phyloP scores from a whole-genome alignment of 140 eudicot genomes.

The Anethum foeniculum region DNA sequence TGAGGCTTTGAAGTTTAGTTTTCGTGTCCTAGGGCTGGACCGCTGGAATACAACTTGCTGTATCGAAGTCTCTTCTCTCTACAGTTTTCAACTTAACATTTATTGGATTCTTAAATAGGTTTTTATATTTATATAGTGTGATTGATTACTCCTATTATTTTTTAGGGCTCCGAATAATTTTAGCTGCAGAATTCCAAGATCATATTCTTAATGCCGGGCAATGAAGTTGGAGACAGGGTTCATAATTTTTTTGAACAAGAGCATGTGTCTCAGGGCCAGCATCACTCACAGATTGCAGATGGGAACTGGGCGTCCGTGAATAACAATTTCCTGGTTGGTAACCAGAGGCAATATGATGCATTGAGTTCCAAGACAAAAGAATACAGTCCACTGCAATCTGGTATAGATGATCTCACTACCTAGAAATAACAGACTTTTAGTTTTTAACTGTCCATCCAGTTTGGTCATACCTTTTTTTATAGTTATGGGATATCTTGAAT shows the following conservation, averaged over 20 bases:
- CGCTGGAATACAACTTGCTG: background rate
- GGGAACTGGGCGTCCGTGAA: slow-evolving; percentile 55
- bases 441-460: background rate
- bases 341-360: slow-evolving; percentile 47
- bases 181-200: slow-evolving; percentile 29
- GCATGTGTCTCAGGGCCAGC: slow-evolving; percentile 50
- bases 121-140: background rate
- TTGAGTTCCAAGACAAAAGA: slow-evolving; percentile 47
- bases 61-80: background rate
- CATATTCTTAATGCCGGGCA: slow-evolving; percentile 83
- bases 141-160: slow-evolving; percentile 6
- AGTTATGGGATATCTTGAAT: background rate
- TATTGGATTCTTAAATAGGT: background rate
- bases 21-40: background rate
- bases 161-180: slow-evolving; percentile 5
- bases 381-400: slow-evolving; percentile 49
- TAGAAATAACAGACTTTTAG: background rate
- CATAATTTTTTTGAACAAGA: slow-evolving; percentile 95
- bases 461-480: background rate
- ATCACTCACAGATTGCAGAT: slow-evolving; percentile 44
- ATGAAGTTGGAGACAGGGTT: slow-evolving; percentile 94
- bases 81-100: background rate
- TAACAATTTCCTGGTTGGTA: slow-evolving; percentile 60
- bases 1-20: background rate
- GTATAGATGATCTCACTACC: slow-evolving; percentile 26